Evolutionary conservation across 768 basidiomycete genomes (phyloP).

Genomic region (Termitomyces sp.): DNA sequence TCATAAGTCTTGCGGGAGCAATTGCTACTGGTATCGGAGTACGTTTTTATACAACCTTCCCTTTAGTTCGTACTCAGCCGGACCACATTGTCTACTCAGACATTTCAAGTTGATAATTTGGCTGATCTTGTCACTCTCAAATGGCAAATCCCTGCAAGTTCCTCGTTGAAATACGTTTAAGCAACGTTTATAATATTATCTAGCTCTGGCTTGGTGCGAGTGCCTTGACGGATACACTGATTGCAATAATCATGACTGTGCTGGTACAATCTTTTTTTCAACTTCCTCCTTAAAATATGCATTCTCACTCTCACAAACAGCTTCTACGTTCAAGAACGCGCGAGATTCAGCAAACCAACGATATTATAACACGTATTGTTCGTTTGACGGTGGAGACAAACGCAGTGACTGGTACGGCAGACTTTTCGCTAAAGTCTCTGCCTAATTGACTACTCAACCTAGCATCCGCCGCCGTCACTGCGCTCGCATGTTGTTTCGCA

Average conservation of each 20-base stretch:
- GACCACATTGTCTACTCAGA: background rate
- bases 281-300: background rate
- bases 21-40: conserved; percentile 11
- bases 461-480: background rate
- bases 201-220: background rate
- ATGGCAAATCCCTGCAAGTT: conserved; percentile 9
- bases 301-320: background rate
- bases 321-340: background rate
- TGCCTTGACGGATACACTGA: background rate
- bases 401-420: background rate
- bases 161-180: background rate
- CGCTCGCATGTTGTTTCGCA: background rate
- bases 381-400: background rate
- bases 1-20: conserved; percentile 3
- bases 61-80: background rate
- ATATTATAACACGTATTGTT: background rate
- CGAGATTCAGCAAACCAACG: background rate
- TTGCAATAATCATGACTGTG: background rate
- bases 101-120: conserved; percentile 2
- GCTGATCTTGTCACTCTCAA: conserved; percentile 1
- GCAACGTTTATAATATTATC: background rate
- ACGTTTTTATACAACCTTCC: background rate
- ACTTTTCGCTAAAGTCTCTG: background rate
- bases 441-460: background rate
- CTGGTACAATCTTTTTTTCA: background rate